Conservation (phyloP, 768 basidiomycete species). For the Rhodosporidiobolus sp. region DNA sequence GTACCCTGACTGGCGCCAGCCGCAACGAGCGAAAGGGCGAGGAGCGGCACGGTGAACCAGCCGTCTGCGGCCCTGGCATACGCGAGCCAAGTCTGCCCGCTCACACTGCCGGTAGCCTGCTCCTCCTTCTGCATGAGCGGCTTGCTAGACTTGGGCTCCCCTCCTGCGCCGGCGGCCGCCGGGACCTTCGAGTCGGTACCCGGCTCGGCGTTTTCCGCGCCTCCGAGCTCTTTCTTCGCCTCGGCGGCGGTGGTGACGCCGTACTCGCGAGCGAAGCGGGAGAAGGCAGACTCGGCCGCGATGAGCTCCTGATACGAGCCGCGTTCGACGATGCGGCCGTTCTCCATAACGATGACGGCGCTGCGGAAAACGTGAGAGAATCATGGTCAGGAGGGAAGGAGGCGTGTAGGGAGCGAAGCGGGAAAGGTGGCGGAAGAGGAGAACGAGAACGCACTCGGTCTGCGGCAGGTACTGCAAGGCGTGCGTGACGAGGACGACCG, state of each 20-base stretch:
- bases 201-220: not conserved
- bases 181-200: conserved; percentile 40
- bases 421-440: too few relatives aligned
- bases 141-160: conserved; percentile 21
- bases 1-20: conserved; percentile 4
- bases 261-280: conserved; percentile 67
- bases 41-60: conserved; percentile 3
- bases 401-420: too few relatives aligned
- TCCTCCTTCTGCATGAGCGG: conserved; percentile 71
- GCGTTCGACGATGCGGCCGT: conserved; percentile 73
- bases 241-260: not conserved
- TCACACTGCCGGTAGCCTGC: conserved; percentile 70
- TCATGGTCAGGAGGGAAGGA: not conserved
- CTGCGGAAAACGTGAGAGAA: too few relatives aligned
- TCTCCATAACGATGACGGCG: conserved; percentile 65
- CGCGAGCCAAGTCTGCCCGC: conserved; percentile 41
- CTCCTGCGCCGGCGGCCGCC: not conserved
- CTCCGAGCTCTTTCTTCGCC: conserved; percentile 57
- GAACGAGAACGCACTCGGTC: conserved; percentile 61
- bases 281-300: conserved; percentile 62
- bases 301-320: conserved; percentile 76
- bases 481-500: conserved; percentile 85
- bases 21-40: not conserved
- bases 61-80: conserved; percentile 15
- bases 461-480: conserved; percentile 83